Evolutionary conservation across 1,284 basidiomycete genomes (phyloP), one percentile per base, ranked within the genome.

Genomic region (Apiotrichum porosum): DNA sequence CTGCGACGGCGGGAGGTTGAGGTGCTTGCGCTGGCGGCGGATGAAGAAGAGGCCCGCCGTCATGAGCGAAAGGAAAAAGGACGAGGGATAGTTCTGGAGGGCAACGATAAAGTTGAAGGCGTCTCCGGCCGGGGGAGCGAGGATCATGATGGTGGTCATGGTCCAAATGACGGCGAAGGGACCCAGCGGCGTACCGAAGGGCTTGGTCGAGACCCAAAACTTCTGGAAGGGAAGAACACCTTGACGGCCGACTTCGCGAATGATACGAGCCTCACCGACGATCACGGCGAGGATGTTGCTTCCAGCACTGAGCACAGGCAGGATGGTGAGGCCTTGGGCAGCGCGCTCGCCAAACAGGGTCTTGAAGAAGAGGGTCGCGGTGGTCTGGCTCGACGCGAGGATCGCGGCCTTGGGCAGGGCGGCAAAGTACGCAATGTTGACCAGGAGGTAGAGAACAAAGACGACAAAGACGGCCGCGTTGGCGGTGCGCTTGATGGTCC

Each of bases 101-200:
- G 73, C 65, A 28, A 77, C 39, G 41, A 62, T 13, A 57, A 81
- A 79, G 53, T 75, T 75, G 71, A 80, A 81, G 1, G 79, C 79
- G 57, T 79, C 78, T 41, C 77, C 78, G 13, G 78, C 74, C 0
- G 80, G 81, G 22, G 78, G 77, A 0, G 72, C 77, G 17, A 81
- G 60, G 56, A 82, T 77, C 46, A 82, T 74, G 51, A 81, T 71
- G n/a, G 76, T 63, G 0, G 78, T 78, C 12, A 80, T 58, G 15
- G 72, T 40, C 68, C 74, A 80, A 51, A 78, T 78, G 39, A 78
- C 57, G 4, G 75, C 52, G 33, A 79, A 66, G 6, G 78, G 76
- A 0, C 72, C 77, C 15, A 76, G 54, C 12, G 71, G 70, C 3
- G 71, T 64, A 19, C 65, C 65, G 51, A 72, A 71, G 2, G 70